Evolutionary conservation across 768 basidiomycete genomes (phyloP), one percentile per base, ranked within the genome.

Genomic region (Mycena rebaudengoi): DNA sequence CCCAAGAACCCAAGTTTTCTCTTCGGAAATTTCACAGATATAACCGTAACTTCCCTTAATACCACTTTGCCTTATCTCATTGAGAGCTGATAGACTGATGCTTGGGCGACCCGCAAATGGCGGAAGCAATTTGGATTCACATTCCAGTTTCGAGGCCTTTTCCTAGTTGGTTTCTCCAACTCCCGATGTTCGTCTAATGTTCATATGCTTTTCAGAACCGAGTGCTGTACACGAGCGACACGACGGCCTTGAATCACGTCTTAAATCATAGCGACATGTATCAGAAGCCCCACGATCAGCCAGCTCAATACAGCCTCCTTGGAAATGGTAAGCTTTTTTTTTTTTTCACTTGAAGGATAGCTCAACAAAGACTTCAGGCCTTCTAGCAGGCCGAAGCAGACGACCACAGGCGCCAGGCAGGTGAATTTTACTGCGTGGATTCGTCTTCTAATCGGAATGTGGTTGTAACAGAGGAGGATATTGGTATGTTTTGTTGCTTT

Each of bases 351-450:
- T 8, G 23, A 7, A 4, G 14, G 7, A 29, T 13, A 4, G 8
- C 10, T 59, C 13, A 23, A 35, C 5, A 12, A 2, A 3, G 12
- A 43, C 43, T 45, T 20, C 18, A 62, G 60, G 63, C 1, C 44
- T 65, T 7, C 43, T 60, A 1, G 44, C 23, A n/a, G 7, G 25
- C 39, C 6, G 63, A 65, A 40, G 51, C 29, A 11, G 63, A 65
- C n/a, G 63, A 65, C 2, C 63, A 65, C 26, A 49, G 35, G 5
- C 41, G 44, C 25, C 63, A 46, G 18, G 63, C 63, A 46, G 18
- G 63, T 65, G 28, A 23, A 57, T 39, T 4, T 20, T 10, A 16
- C 13, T 5, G 5, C 2, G 2, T 26, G n/a, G n/a, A n/a, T 39
- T 39, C 18, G 26, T 21, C 14, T 12, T n/a, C n/a, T 20, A 26